Evolutionary conservation across 208 protist genomes (phyloP), one percentile per base, ranked within the genome.

Genomic region (Leishmania mexicana): DNA sequence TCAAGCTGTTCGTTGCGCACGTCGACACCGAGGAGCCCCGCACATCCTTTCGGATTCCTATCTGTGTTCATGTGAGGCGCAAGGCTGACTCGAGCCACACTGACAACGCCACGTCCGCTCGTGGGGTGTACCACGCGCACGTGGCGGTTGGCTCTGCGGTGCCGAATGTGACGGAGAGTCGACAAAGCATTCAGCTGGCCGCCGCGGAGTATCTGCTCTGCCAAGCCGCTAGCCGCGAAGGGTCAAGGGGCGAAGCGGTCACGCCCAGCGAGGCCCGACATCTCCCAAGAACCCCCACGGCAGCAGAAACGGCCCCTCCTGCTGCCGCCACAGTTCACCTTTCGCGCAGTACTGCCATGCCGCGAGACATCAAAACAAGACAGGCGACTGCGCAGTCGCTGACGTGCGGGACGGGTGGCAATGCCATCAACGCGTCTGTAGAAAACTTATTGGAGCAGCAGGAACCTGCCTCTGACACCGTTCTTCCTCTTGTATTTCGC

Each of bases 1-100:
- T 86, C 19, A 86, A 86, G 67, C 75, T 86, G 35, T 86, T 86
- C 70, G 83, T 80, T 60, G 83, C 83, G 3, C 83, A 86, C 79
- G 57, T 86, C 17, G 83, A 86, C 64, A 80, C 75, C 4, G 78
- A 86, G 78, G 83, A 86, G 78, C 83, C 83, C 0, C 83, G 83
- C 45, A 86, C 83, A 28, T 82, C 83, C 28, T 86, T 86, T 45
- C 78, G 83, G 42, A 49, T 86, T 24, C 83, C 83, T 3, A 31
- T 83, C 35, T 73, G 83, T 47, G 78, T 77, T 75, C 74, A 65
- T 7, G 72, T 86, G 54, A 80, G 54, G 28, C 77, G 68, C 51
- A 58, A 62, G 45, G 15, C 42, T 8, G 13, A 38, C 31, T n/a
- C 31, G 51, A 38, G 28, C 57, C 38, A 40, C 17, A 62, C n/a